phyloP scores from a whole-genome alignment of 2,329 filamentous ascomycete species.

The Diaporthe sp. region DNA sequence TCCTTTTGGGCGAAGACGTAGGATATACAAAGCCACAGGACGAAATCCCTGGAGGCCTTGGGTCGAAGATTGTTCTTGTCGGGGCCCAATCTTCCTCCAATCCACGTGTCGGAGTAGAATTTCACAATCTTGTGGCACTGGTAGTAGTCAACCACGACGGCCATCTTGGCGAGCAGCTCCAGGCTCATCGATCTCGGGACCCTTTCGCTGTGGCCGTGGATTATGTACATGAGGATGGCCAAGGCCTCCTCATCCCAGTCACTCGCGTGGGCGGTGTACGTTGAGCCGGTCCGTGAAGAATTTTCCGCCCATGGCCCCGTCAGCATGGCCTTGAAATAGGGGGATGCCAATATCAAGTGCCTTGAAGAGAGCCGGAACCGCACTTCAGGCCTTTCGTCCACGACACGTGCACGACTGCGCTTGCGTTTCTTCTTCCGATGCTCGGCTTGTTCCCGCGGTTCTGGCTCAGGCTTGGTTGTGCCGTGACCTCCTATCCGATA shows the following conservation, averaged over 20 bases:
- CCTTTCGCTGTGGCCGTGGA: neutral
- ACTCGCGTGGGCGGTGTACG: neutral
- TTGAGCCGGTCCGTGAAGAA: neutral
- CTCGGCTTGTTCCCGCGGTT: neutral
- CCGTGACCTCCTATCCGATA: neutral
- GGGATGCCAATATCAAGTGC: neutral
- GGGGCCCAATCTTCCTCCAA: neutral
- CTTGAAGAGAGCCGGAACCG: constrained; percentile 1
- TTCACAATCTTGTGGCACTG: constrained; percentile 2
- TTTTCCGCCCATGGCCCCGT: neutral
- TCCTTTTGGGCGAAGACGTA: neutral
- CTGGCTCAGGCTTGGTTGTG: neutral
- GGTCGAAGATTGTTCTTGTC: neutral
- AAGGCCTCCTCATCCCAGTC: neutral
- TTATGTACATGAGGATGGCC: neutral
- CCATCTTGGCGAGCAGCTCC: constrained; percentile 15
- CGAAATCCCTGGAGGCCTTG: neutral
- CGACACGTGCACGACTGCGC: neutral
- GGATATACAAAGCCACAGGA: neutral
- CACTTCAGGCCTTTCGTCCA: neutral
- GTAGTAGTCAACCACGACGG: constrained; percentile 25
- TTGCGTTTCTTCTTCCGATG: neutral
- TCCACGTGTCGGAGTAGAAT: constrained; percentile 9
- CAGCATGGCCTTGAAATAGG: neutral
- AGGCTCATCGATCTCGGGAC: neutral